These are phyloP conservation scores for Schwanniomyces yamadae DNA, from an alignment of 805 yeast species.

Conservation along the genomic window DNA sequence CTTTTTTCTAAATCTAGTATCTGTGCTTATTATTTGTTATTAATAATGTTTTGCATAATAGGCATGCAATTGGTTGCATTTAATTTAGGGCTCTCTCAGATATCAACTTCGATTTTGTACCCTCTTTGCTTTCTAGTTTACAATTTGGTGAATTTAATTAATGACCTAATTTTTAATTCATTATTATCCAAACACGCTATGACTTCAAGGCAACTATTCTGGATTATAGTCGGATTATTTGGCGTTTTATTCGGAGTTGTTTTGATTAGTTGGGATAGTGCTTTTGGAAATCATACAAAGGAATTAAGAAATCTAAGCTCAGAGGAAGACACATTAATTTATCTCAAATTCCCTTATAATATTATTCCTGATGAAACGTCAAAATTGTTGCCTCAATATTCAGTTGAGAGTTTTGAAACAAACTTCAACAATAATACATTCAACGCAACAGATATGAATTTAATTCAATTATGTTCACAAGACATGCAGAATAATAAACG, in stretches of 20 bases:
- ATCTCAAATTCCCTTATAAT: conserved; percentile 16
- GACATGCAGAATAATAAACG: conserved; percentile 3
- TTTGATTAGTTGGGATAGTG: conserved; percentile 55
- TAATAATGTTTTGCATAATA: conserved; percentile 59
- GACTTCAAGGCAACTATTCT: conserved; percentile 48
- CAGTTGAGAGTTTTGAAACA: conserved; percentile 6
- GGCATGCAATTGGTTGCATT: conserved; percentile 69
- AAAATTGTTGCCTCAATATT: conserved; percentile 5
- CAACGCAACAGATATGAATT: too few species aligned
- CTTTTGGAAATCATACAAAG: conserved; percentile 20
- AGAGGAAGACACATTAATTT: conserved; percentile 13
- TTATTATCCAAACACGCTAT: conserved; percentile 45
- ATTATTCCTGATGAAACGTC: conserved; percentile 5
- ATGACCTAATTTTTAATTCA: conserved; percentile 57
- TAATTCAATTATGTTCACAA: too few species aligned
- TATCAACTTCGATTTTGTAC: conserved; percentile 75
- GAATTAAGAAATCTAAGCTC: not conserved
- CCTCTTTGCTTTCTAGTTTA: conserved; percentile 85
- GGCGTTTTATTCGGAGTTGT: conserved; percentile 69
- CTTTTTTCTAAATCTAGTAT: conserved; percentile 19
- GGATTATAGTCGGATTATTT: conserved; percentile 45
- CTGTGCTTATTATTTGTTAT: conserved; percentile 45
- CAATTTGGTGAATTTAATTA: conserved; percentile 58
- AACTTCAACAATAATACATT: too few species aligned
- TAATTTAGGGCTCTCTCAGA: conserved; percentile 67